Conservation (phyloP, 345 rosid species). For the Citrus sp. region DNA sequence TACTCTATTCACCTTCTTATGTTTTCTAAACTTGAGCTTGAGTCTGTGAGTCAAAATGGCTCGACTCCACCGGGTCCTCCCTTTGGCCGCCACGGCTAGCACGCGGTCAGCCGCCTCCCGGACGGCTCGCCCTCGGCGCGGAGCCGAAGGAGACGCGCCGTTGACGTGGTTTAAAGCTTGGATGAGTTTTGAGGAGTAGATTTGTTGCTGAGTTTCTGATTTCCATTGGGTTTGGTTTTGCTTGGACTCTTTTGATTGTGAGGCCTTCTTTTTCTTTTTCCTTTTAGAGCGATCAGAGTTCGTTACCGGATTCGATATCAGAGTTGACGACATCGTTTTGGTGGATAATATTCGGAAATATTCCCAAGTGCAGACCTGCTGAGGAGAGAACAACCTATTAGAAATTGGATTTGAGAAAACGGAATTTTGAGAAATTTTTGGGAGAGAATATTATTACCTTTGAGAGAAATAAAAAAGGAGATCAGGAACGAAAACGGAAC, state of each 20-base stretch:
- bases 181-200: constrained; percentile 76
- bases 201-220: constrained; percentile 74
- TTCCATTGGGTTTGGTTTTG: constrained; percentile 54
- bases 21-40: constrained; percentile 78
- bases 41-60: constrained; percentile 73
- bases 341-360: background rate
- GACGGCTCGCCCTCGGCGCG: constrained; percentile 61
- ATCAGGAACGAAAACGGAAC: constrained; percentile 26
- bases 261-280: constrained; percentile 63
- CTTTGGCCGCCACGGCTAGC: constrained; percentile 80
- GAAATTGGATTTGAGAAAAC: background rate
- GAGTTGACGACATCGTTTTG: constrained; percentile 21
- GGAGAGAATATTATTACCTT: background rate
- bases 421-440: background rate
- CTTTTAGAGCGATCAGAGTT: constrained; percentile 52
- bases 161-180: constrained; percentile 54
- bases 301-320: constrained; percentile 39
- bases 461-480: background rate
- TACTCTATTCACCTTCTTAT: constrained; percentile 43
- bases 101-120: constrained; percentile 83
- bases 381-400: background rate
- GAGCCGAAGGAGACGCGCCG: constrained; percentile 38
- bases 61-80: constrained; percentile 87
- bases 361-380: background rate
- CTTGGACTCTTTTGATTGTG: constrained; percentile 17